A percentile compares a stretch with the other conserved stretches of the same genome.
phyloP scores from a whole-genome alignment of 805 yeast species.

The Wickerhamomyces chambardii region DNA sequence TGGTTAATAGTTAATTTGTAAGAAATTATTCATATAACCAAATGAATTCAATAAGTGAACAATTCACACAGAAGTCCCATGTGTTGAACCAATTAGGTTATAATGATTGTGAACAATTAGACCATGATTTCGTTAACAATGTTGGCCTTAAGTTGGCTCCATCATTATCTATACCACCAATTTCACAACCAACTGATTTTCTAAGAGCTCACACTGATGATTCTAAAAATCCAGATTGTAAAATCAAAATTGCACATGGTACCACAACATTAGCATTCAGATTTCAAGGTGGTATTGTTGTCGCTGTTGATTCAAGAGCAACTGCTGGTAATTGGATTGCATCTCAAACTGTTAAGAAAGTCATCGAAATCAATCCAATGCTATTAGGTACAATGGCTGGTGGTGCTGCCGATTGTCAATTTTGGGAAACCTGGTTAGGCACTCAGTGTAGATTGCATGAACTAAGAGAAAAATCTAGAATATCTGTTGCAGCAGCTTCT shows the following conservation, averaged over 20 bases:
- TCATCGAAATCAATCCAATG: conserved; percentile 92
- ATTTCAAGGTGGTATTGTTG: conserved; percentile 90
- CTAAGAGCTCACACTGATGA: conserved; percentile 98
- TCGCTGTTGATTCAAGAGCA: conserved; percentile 97
- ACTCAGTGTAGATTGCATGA: conserved; percentile 94
- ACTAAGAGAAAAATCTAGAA: conserved; percentile 88
- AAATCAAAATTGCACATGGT: conserved; percentile 96
- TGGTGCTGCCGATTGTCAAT: conserved; percentile 99
- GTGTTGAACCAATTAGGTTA: conserved; percentile 10
- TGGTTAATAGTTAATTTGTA: no score
- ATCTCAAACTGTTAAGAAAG: conserved; percentile 95
- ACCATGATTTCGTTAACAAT: conserved; percentile 25
- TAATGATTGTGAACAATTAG: conserved; percentile 21
- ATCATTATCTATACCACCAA: conserved; percentile 66
- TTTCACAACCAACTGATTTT: conserved; percentile 84
- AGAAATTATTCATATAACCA: no score
- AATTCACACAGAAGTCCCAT: conserved; percentile 11
- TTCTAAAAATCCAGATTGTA: conserved; percentile 84
- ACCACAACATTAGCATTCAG: conserved; percentile 97
- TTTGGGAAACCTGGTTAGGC: conserved; percentile 99
- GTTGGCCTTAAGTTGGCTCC: conserved; percentile 37
- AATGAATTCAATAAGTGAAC: conserved; percentile 17
- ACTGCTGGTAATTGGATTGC: conserved; percentile 98
- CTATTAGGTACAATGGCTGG: conserved; percentile 98
- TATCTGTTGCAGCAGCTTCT: conserved; percentile 94